A percentile compares a stretch with the other conserved stretches of the same genome.
These are phyloP conservation scores for Pichia californica DNA, from an alignment of 805 yeast species.

Conservation along the genomic window DNA sequence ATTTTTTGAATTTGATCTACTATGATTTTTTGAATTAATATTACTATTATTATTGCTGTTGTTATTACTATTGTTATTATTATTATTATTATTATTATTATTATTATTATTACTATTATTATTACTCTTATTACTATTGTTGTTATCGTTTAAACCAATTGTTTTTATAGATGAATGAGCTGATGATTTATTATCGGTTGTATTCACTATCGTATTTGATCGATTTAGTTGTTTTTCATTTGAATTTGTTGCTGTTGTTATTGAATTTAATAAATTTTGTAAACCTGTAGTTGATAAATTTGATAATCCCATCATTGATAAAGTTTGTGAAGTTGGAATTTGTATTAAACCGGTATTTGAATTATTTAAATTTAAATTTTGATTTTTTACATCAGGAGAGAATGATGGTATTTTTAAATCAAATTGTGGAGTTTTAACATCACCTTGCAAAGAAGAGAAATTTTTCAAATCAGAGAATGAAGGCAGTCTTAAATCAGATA, in stretches of 20 bases:
- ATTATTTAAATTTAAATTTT: not conserved
- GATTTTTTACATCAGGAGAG: slow-evolving; percentile 1
- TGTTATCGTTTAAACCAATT: too few species aligned
- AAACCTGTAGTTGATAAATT: slow-evolving; percentile 6
- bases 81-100: too few species aligned
- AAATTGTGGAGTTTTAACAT: slow-evolving; percentile 5
- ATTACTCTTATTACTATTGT: too few species aligned
- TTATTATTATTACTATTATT: too few species aligned
- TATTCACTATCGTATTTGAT: too few species aligned
- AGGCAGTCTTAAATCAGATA: slow-evolving; percentile 8
- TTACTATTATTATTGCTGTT: too few species aligned
- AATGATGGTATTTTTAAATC: slow-evolving; percentile 6
- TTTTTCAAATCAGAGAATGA: slow-evolving; percentile 13
- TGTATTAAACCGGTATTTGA: not conserved
- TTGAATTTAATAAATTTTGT: slow-evolving; percentile 4
- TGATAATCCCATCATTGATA: slow-evolving; percentile 2
- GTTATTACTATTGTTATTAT: too few species aligned
- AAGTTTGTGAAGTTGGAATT: not conserved
- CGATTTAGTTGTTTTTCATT: too few species aligned
- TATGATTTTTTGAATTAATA: too few species aligned
- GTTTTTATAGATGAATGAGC: too few species aligned
- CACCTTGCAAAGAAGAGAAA: not conserved
- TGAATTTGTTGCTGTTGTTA: not conserved
- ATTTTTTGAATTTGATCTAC: too few species aligned
- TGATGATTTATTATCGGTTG: too few species aligned